A percentile compares a stretch with the other conserved stretches of the same genome.
These are phyloP conservation scores for Truncatella angustata DNA, from an alignment of 2,329 filamentous ascomycete species.

Conservation along the genomic window DNA sequence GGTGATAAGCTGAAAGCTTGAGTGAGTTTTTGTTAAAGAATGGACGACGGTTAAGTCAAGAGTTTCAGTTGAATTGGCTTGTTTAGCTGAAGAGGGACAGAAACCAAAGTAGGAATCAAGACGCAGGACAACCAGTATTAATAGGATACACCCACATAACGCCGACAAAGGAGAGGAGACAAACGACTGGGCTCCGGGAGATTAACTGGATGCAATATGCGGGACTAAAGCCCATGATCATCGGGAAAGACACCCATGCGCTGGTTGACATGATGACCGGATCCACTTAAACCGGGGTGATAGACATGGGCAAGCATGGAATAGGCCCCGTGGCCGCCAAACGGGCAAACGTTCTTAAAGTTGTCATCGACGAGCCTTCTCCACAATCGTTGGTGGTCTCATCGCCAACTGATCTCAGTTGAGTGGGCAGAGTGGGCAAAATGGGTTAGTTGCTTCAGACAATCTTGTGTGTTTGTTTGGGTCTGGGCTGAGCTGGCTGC, in stretches of 20 bases:
- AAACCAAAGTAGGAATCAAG: constrained; percentile 21
- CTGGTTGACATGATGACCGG: constrained; percentile 5
- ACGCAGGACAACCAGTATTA: constrained; percentile 44
- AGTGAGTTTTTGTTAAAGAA: constrained; percentile 40
- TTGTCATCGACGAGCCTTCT: constrained; percentile 8
- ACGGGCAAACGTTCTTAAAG: not conserved
- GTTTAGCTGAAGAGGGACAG: constrained; percentile 39
- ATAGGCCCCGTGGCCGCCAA: not conserved
- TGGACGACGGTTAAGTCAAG: constrained; percentile 57
- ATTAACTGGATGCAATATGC: constrained; percentile 18
- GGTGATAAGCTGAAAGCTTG: constrained; percentile 30
- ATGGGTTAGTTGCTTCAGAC: too few species aligned
- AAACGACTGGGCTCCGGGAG: constrained; percentile 21
- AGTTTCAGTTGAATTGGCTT: constrained; percentile 41
- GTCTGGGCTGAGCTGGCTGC: too few species aligned
- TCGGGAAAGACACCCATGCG: not conserved
- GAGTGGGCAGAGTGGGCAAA: too few species aligned
- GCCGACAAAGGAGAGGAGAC: constrained; percentile 24
- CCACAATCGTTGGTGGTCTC: not conserved
- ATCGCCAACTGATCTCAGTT: too few species aligned
- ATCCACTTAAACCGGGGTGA: not conserved
- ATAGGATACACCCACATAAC: constrained; percentile 32
- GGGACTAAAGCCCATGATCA: not conserved
- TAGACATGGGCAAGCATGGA: not conserved
- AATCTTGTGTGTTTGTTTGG: too few species aligned